Evolutionary conservation across 2,329 filamentous ascomycete species (phyloP).

Genomic region (Fusarium coicis): DNA sequence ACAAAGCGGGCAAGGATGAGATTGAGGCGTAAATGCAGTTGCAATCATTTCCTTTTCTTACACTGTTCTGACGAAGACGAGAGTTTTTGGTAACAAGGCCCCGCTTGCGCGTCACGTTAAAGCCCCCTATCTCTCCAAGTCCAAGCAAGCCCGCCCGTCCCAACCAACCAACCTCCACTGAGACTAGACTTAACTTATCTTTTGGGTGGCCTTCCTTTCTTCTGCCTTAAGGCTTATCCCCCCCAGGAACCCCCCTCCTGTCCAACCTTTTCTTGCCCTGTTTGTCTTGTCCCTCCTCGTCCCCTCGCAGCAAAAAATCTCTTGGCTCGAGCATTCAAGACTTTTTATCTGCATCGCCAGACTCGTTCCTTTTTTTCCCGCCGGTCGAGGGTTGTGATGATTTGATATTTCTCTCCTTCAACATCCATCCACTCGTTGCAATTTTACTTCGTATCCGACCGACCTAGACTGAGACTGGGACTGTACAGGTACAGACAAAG

Average conservation of each 20-base stretch:
- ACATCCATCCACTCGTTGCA: conserved; percentile 16
- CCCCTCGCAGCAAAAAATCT: conserved; percentile 14
- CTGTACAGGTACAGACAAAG: not conserved
- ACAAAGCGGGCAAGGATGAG: not conserved
- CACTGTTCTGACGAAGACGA: not conserved
- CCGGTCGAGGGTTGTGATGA: conserved; percentile 28
- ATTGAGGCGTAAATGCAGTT: conserved; percentile 2
- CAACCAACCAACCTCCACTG: not conserved
- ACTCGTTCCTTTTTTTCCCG: conserved; percentile 18
- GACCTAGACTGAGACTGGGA: not conserved
- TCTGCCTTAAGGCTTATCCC: conserved; percentile 14
- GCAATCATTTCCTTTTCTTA: conserved; percentile 30
- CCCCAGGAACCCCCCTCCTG: not conserved
- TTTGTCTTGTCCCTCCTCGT: conserved; percentile 2
- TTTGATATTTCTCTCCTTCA: conserved; percentile 23
- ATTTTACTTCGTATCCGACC: not conserved
- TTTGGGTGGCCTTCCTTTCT: not conserved
- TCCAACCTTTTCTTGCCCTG: conserved; percentile 1
- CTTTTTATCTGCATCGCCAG: not conserved
- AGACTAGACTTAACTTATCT: conserved; percentile 12
- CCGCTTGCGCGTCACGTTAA: conserved; percentile 27
- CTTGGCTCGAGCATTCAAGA: conserved; percentile 13
- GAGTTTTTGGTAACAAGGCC: conserved; percentile 10
- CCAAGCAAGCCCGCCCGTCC: not conserved
- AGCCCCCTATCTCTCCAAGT: conserved; percentile 19